Percentiles rank a stretch among this genome's conserved stretches.
phyloP scores from a whole-genome alignment of 2,329 filamentous ascomycete genomes.

The Ophiostoma tasmaniense region DNA sequence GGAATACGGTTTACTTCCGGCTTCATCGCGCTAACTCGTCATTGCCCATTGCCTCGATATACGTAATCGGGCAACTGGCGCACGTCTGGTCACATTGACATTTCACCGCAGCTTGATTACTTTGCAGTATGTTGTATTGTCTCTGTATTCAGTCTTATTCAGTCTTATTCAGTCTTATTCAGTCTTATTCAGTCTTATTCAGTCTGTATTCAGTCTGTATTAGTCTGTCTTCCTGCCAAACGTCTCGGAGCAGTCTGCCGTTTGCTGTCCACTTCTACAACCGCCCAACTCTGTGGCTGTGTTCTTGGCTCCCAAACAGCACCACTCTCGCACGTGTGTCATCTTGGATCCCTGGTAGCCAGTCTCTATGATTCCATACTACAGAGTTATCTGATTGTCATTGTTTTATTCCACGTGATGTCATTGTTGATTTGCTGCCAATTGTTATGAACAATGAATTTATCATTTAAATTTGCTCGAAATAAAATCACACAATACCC shows the following conservation, averaged over 20 bases:
- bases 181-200: no score
- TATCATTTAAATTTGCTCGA: background rate
- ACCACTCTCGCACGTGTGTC: background rate
- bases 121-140: background rate
- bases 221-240: no score
- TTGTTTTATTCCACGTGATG: background rate
- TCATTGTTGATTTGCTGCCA: background rate
- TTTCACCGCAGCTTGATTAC: background rate
- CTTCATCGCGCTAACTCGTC: no score
- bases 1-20: no score
- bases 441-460: background rate
- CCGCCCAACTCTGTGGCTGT: slow-evolving; percentile 4
- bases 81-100: background rate
- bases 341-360: background rate
- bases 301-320: slow-evolving; percentile 8
- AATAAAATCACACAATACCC: background rate
- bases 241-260: no score
- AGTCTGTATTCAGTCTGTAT: no score
- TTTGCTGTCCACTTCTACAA: background rate
- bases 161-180: no score
- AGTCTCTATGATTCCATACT: background rate
- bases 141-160: no score
- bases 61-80: background rate
- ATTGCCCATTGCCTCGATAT: no score
- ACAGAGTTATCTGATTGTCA: background rate